Base-by-base conservation (phyloP, 306 rosid species). In the Acacia acuminata region DNA sequence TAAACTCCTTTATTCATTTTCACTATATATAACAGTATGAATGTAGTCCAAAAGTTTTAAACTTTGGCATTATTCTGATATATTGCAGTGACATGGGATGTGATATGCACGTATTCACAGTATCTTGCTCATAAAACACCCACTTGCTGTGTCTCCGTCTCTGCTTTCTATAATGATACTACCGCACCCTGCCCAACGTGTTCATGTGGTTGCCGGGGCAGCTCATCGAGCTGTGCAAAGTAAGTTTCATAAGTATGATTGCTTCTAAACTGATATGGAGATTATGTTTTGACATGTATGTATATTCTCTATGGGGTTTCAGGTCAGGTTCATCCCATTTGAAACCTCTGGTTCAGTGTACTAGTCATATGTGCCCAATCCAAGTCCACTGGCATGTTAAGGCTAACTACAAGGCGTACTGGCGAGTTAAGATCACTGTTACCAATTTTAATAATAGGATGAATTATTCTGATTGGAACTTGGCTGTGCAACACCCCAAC, bases 381-480 rank as follows among this genome's bases (percentile, higher is more conserved):
- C 89, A 97, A 82, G 86, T 95, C 81, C 97, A 95, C 88, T 95
- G 98, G 98, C 98, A 95, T 22, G 82, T 95, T 63, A 92, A 95
- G 83, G 73, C 85, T 32, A 91, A 91, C 87, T 93, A 93, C 90
- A 81, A 84, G 84, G 89, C 88, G 76, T 95, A 95, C 61, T 95
- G 98, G 98, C 90, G 98, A 0, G 98, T 88, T 79, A 95, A 93
- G 89, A 82, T 95, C 81, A 91, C 94, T 5, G 36, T 95, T 71
- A 90, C 95, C 78, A 95, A 95, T 85, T 93, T 95, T 87, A 92
- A 95, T 81, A 92, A 91, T 84, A 61, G 85, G 83, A 89, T 83
- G 93, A 95, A 95, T 63, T 93, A 95, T 78, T 81, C 98, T 3
- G 82, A 89, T 17, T 95, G 98, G 98, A 93, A 93, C 87, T 32